phyloP scores from a whole-genome alignment of 2,329 filamentous ascomycete genomes.

The Exophiala aquamarina region DNA sequence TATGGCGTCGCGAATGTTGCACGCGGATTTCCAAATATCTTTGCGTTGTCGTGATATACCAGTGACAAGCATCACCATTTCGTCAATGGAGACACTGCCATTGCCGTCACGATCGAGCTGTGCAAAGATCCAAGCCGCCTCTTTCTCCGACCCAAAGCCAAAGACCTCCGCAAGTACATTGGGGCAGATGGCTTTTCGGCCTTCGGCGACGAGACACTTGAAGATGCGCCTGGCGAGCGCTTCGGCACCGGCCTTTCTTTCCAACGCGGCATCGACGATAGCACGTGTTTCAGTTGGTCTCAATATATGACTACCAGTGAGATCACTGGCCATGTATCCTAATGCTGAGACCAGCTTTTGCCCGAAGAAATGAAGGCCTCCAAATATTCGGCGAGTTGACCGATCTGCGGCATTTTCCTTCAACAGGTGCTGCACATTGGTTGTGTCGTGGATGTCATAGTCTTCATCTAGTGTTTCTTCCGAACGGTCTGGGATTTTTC shows the following conservation, averaged over 20 bases:
- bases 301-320: not conserved
- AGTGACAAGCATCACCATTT: slow-evolving; percentile 33
- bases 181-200: slow-evolving; percentile 27
- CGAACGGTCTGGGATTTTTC: not conserved
- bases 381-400: slow-evolving; percentile 1
- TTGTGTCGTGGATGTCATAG: slow-evolving; percentile 4
- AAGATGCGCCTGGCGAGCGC: slow-evolving; percentile 34
- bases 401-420: not conserved
- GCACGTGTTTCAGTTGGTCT: slow-evolving; percentile 25
- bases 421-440: slow-evolving; percentile 2
- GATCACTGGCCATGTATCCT: slow-evolving; percentile 1
- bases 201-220: slow-evolving; percentile 32
- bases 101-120: slow-evolving; percentile 33
- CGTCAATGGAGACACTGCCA: slow-evolving; percentile 34
- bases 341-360: not conserved
- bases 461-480: slow-evolving; percentile 2
- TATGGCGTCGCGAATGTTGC: slow-evolving; percentile 34
- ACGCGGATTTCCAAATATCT: slow-evolving; percentile 31
- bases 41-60: slow-evolving; percentile 31
- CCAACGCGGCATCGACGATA: slow-evolving; percentile 30
- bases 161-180: slow-evolving; percentile 32
- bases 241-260: slow-evolving; percentile 29
- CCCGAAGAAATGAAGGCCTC: not conserved
- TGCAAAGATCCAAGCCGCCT: slow-evolving; percentile 30
- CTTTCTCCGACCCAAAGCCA: slow-evolving; percentile 26